phyloP scores from a whole-genome alignment of 441 rosid genomes.

The Eruca vesicaria region DNA sequence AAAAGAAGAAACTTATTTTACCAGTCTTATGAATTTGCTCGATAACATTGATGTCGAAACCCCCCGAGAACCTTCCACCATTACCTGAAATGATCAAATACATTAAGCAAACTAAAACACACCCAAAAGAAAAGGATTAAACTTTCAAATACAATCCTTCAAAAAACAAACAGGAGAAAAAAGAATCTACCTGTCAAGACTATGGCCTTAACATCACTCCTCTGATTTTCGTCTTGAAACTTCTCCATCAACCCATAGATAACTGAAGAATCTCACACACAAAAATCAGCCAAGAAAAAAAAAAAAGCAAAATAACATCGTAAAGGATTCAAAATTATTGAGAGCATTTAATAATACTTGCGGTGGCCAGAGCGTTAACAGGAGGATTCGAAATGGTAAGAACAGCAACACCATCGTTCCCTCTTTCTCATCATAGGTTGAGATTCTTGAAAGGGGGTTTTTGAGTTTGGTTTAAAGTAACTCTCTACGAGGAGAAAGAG shows the following conservation, averaged over 20 bases:
- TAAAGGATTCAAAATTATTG: neutral
- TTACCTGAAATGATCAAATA: slow-evolving; percentile 52
- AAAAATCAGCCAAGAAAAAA: neutral
- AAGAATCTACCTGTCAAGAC: slow-evolving; percentile 72
- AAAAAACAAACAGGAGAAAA: too few relatives aligned
- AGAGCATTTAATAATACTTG: slow-evolving; percentile 50
- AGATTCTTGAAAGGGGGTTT: too few relatives aligned
- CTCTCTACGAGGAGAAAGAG: too few relatives aligned
- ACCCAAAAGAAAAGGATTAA: neutral
- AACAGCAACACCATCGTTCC: slow-evolving; percentile 90
- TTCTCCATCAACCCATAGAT: slow-evolving; percentile 67
- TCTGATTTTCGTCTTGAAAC: slow-evolving; percentile 59
- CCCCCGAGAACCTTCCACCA: slow-evolving; percentile 85
- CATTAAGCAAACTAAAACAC: slow-evolving; percentile 1
- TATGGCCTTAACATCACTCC: slow-evolving; percentile 79
- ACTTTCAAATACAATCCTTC: neutral
- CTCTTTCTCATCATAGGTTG: too few relatives aligned
- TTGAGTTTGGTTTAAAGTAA: too few relatives aligned
- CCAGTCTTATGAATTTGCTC: slow-evolving; percentile 70
- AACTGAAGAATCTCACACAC: slow-evolving; percentile 44
- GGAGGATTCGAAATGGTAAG: slow-evolving; percentile 86
- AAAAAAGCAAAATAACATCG: neutral
- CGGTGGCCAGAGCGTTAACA: slow-evolving; percentile 78
- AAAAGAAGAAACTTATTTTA: slow-evolving; percentile 25
- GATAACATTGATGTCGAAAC: slow-evolving; percentile 88